Evolutionary conservation across 495 filamentous ascomycete genomes (phyloP), one percentile per base, ranked within the genome.

Genomic region (Penicillium argentinense): DNA sequence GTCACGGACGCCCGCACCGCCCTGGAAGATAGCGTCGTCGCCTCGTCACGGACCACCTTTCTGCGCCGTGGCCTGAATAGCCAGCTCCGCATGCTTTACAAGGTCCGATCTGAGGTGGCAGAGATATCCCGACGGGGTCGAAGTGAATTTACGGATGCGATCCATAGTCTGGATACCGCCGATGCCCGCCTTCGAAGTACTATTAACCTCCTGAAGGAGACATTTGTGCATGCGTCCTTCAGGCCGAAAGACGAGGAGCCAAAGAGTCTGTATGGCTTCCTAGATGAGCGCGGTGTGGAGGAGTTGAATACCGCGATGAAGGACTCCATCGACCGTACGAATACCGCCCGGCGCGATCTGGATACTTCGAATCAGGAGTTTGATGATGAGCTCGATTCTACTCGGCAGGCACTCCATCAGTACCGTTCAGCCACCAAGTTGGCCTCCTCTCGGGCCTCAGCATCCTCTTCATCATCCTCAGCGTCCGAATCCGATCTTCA

Each of bases 191-290:
- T 98, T 11, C 75, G 84, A 51, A 68, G 76, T 24, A 96, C 89
- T 2, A 74, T 97, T 49, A 72, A 80, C 19, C 60, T 81, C 8
- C 71, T 98, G 21, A 74, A 82, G 44, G 76, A 79, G 14, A 95
- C 87, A 0, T 69, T 79, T 11, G 88, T 97, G 2, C 84, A 95
- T 49, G 68, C 79, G 9, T 74, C 81, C 5, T 88, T 97, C 47
- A 82, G 86, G 39, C 84, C 87, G 0, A 72, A 72, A 0, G 78
- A 78, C 12, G 85, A 89, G 61, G 77, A 78, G 28, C 72, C 76
- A 16, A 86, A 86, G 62, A 87, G 72, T 51, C 68, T 98, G 50
- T 79, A 91, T 57, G 91, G 96, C 63, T 98, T 97, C 67, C 83
- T 97, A 32, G 91, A 97, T 57, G 88, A 89, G 56, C 71, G 80